phyloP scores from a whole-genome alignment of 306 rosid species.

The Vigna trinervia region DNA sequence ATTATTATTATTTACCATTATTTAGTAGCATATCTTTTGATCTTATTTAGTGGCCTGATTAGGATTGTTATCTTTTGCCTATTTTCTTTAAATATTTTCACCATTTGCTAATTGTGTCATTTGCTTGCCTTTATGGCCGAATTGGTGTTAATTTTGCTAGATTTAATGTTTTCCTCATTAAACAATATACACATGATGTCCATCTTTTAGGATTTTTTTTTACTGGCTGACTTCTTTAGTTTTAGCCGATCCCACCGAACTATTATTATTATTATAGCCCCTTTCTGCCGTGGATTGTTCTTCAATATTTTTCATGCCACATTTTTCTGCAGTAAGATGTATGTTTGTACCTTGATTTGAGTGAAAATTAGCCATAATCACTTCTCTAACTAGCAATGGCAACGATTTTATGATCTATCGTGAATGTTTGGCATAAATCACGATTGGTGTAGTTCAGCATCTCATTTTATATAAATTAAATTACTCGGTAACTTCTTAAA shows the following conservation, averaged over 20 bases:
- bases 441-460: constrained; percentile 1
- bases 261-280: constrained; percentile 27
- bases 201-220: constrained; percentile 31
- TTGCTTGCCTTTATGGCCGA: constrained; percentile 37
- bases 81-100: constrained; percentile 6
- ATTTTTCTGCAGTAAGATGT: constrained; percentile 5
- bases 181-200: constrained; percentile 29
- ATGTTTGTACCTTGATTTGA: constrained; percentile 21
- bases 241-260: constrained; percentile 26
- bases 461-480: background rate
- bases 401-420: background rate
- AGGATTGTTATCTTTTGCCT: constrained; percentile 14
- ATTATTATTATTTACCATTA: constrained; percentile 14
- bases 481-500: no score
- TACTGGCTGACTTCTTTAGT: constrained; percentile 21
- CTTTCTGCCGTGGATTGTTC: constrained; percentile 30
- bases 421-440: constrained; percentile 26
- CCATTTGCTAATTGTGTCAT: constrained; percentile 34
- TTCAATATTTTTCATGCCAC: constrained; percentile 23
- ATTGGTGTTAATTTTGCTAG: constrained; percentile 36
- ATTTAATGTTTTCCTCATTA: constrained; percentile 25
- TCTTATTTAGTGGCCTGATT: constrained; percentile 33
- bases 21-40: constrained; percentile 18
- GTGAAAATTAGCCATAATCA: constrained; percentile 1
- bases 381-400: constrained; percentile 23